Conservation (phyloP, 2,329 filamentous ascomycete species). For the Fusarium stilboides region DNA sequence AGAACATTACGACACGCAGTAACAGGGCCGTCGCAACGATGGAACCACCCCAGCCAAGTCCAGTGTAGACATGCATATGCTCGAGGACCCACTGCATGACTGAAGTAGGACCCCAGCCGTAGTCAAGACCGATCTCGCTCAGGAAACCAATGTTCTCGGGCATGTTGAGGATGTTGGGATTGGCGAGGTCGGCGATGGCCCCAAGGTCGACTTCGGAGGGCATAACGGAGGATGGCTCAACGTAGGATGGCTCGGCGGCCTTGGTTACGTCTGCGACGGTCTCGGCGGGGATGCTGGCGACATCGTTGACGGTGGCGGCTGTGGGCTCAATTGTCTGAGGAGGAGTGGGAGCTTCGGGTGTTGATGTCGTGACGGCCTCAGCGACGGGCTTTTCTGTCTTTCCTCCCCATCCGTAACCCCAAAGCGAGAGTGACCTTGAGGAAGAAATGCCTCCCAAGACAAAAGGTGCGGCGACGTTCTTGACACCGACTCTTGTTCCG, state of each 20-base stretch:
- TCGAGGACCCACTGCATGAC: constrained; percentile 84
- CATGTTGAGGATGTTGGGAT: constrained; percentile 69
- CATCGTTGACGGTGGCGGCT: constrained; percentile 20
- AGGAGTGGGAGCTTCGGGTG: constrained; percentile 38
- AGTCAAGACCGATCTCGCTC: constrained; percentile 86
- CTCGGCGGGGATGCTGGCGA: constrained; percentile 42
- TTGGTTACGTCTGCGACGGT: constrained; percentile 34
- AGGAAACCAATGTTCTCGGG: constrained; percentile 87
- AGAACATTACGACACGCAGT: constrained; percentile 76
- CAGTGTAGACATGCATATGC: constrained; percentile 82
- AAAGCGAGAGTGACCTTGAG: constrained; percentile 54
- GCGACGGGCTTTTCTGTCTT: constrained; percentile 43
- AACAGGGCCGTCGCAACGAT: constrained; percentile 76
- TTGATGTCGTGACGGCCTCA: constrained; percentile 38
- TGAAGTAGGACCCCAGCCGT: constrained; percentile 84
- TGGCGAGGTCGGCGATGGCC: constrained; percentile 55
- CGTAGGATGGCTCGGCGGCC: constrained; percentile 37
- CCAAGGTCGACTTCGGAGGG: constrained; percentile 55
- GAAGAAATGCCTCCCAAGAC: constrained; percentile 53
- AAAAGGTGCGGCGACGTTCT: constrained; percentile 47
- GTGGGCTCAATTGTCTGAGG: constrained; percentile 34
- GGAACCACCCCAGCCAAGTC: constrained; percentile 86
- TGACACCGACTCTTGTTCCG: constrained; percentile 45
- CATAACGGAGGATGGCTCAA: constrained; percentile 42
- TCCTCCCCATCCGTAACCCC: constrained; percentile 53